Percentiles rank a stretch among this genome's conserved stretches.
Conservation (phyloP, 2,329 filamentous ascomycete species). For the Ceratocystis papillata region DNA sequence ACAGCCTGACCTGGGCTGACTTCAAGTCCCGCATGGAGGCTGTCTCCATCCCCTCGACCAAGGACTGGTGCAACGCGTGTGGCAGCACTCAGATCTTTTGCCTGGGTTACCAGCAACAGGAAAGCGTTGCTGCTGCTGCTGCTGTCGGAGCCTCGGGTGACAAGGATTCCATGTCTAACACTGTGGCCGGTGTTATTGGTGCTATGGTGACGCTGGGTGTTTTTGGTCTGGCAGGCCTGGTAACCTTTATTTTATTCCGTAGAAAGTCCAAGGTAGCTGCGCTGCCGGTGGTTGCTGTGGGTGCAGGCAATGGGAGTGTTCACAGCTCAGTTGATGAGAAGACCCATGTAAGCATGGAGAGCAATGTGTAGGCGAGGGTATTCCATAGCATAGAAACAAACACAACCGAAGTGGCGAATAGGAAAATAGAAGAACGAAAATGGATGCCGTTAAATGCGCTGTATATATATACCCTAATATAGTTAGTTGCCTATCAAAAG, state of each 20-base stretch:
- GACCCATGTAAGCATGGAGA: constrained; percentile 15
- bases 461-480: not conserved
- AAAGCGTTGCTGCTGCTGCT: constrained; percentile 20
- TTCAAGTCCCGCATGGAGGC: constrained; percentile 30
- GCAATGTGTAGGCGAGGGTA: constrained; percentile 15
- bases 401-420: not conserved
- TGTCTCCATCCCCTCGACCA: constrained; percentile 29
- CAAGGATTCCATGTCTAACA: constrained; percentile 30
- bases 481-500: not conserved
- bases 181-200: constrained; percentile 31
- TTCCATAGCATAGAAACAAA: not conserved
- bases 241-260: constrained; percentile 27
- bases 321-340: constrained; percentile 20
- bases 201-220: constrained; percentile 31
- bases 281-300: not conserved
- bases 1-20: constrained; percentile 29
- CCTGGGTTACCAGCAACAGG: constrained; percentile 29
- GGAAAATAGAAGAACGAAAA: not conserved
- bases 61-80: constrained; percentile 31
- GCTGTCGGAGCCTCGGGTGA: constrained; percentile 14
- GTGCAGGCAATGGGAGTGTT: not conserved
- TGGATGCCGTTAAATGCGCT: not conserved
- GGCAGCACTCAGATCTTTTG: constrained; percentile 29
- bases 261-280: constrained; percentile 24
- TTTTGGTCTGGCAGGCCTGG: constrained; percentile 20